phyloP scores from a whole-genome alignment of 106 monocot genomes.

The Dendrobium officinale region DNA sequence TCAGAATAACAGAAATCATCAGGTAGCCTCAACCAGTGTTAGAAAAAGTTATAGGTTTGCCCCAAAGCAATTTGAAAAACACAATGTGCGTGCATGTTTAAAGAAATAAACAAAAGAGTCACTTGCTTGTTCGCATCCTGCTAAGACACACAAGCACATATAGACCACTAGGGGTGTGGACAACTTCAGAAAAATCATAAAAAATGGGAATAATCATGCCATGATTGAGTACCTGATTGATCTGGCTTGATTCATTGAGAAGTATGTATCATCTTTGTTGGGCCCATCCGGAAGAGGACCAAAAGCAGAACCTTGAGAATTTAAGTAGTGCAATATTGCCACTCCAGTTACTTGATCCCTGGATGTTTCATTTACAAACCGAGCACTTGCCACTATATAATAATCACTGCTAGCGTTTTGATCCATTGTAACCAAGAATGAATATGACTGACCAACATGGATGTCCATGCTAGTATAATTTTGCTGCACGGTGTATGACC shows the following conservation, averaged over 20 bases:
- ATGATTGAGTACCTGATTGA: conserved; percentile 59
- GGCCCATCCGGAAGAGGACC: conserved; percentile 90
- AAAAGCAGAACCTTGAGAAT: conserved; percentile 74
- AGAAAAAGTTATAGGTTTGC: not conserved
- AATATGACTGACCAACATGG: conserved; percentile 94
- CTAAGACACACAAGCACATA: not conserved
- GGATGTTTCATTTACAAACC: conserved; percentile 44
- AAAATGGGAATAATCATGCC: not conserved
- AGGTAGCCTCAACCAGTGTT: not conserved
- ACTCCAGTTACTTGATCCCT: conserved; percentile 64
- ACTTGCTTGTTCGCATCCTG: not conserved
- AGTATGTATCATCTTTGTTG: conserved; percentile 60
- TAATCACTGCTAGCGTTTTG: conserved; percentile 83
- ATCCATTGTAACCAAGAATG: conserved; percentile 95
- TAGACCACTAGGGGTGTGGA: not conserved
- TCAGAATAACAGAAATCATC: conserved; percentile 13
- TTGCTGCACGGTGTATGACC: conserved; percentile 87
- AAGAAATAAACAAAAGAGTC: not conserved
- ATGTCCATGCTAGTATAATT: conserved; percentile 94
- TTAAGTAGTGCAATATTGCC: conserved; percentile 87
- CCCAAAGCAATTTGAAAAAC: not conserved
- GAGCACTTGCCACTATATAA: conserved; percentile 84
- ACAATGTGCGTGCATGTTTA: not conserved
- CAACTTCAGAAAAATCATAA: not conserved
- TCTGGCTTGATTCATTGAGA: conserved; percentile 90